phyloP scores from a whole-genome alignment of 257 asterid species.

The Solanum lignicaule region DNA sequence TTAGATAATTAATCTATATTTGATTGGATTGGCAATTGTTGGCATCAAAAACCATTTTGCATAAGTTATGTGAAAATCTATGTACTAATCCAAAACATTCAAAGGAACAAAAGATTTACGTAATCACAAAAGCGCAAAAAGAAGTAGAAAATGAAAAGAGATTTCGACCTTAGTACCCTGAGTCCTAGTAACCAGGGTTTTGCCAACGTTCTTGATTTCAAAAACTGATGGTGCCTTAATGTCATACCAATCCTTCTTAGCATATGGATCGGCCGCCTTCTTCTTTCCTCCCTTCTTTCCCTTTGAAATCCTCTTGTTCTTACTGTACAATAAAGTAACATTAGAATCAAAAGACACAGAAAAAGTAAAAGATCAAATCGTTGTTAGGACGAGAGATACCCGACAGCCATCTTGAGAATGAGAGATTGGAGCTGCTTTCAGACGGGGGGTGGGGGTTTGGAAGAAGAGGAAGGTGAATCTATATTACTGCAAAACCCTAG shows the following conservation, averaged over 20 bases:
- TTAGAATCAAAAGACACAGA: not conserved
- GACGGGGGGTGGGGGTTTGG: not conserved
- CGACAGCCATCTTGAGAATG: not conserved
- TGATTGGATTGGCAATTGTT: not conserved
- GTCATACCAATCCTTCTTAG: slow-evolving; percentile 71
- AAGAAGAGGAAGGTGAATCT: not conserved
- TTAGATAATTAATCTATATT: not conserved
- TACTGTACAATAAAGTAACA: slow-evolving; percentile 1
- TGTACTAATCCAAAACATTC: not conserved
- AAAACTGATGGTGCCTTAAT: slow-evolving; percentile 50
- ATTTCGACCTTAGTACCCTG: slow-evolving; percentile 56
- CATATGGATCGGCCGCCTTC: slow-evolving; percentile 39
- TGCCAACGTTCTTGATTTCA: slow-evolving; percentile 38
- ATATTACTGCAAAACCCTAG: not conserved
- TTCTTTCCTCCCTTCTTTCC: slow-evolving; percentile 40
- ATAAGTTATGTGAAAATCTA: too few species aligned
- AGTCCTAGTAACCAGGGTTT: slow-evolving; percentile 57
- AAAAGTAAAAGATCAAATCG: not conserved
- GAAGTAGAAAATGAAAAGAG: not conserved
- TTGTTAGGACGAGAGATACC: not conserved
- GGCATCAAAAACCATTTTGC: not conserved
- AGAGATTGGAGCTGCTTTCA: not conserved
- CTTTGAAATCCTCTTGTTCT: slow-evolving; percentile 21
- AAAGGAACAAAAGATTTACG: not conserved
- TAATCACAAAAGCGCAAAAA: not conserved